Base-by-base conservation (phyloP, 2,329 filamentous ascomycete species). In the Teratosphaeria epicoccoides region DNA sequence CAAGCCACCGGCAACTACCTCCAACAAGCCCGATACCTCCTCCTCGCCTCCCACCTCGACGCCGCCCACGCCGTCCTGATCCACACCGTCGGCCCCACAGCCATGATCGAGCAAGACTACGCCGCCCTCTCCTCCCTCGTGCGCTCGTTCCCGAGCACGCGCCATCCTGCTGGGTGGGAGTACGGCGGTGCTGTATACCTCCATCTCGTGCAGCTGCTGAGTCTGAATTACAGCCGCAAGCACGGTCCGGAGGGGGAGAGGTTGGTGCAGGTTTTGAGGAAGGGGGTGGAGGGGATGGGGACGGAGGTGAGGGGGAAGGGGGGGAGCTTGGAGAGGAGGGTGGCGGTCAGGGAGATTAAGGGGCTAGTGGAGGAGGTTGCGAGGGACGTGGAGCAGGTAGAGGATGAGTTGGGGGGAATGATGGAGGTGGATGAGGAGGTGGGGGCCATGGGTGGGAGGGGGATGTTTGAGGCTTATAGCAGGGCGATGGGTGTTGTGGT, bases 51-150 rank as follows among this genome's bases (percentile, higher is more conserved):
- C 37, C 28, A 53, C 7, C 25, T 54, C 23, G 76, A 81, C 25
- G 87, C 93, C 65, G 93, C 93, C 0, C 93, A 97, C 69, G 79
- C 82, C 24, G 87, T 91, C 1, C 84, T 98, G 50, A 80, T 85
- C 54, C 81, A 81, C 56, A 79, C 85, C 57, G 89, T 97, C 25
- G 93, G 87, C 0, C 93, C 93, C 0, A 76, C 78, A 24, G 82
- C 88, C 10, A 79, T 98, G 56, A 85, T 98, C 55, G 85, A 88
- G 63, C 83, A 85, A 43, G 85, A 96, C 66, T 91, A 88, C 62
- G 76, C 79, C 20, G 77, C 77, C 1, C 73, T 97, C 1, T 78
- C 80, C 40, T 73, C 77, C 26, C 74, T 96, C 37, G 77, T 97
- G 33, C 74, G 76, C 17, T 82, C 83, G 53, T 95, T 98, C 63